A percentile compares a stretch with the other conserved stretches of the same genome.
Conservation (phyloP, 2,329 filamentous ascomycete species). For the Neurospora sp. region DNA sequence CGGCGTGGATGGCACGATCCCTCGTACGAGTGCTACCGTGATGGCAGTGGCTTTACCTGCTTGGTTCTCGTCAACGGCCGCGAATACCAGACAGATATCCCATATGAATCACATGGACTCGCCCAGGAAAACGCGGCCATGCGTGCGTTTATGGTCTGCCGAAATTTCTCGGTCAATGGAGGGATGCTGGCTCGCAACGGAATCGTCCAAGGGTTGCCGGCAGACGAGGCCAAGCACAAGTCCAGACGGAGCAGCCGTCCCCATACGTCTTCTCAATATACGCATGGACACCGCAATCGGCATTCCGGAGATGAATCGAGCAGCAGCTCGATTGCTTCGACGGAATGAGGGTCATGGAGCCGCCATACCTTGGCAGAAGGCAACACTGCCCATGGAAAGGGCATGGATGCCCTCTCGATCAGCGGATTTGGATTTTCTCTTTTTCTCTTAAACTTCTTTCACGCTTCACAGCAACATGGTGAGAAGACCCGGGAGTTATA, state of each 20-base stretch:
- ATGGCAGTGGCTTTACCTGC: slow-evolving; percentile 70
- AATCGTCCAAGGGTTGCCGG: slow-evolving; percentile 56
- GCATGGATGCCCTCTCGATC: background rate
- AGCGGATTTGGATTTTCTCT: background rate
- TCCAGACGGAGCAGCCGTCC: slow-evolving; percentile 41
- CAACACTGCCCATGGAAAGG: background rate
- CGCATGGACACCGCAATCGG: slow-evolving; percentile 34
- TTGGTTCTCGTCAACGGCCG: slow-evolving; percentile 91
- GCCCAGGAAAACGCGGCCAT: slow-evolving; percentile 91
- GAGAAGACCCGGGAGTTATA: slow-evolving; percentile 11
- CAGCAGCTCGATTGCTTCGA: slow-evolving; percentile 52
- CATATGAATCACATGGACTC: slow-evolving; percentile 70
- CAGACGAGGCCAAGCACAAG: slow-evolving; percentile 38
- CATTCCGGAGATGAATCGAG: slow-evolving; percentile 50
- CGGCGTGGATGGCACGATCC: slow-evolving; percentile 91
- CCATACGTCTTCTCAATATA: slow-evolving; percentile 33
- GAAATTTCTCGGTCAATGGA: slow-evolving; percentile 94
- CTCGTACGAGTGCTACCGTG: slow-evolving; percentile 72
- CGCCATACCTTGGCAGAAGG: background rate
- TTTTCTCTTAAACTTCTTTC: slow-evolving; percentile 22
- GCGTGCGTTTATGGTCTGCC: slow-evolving; percentile 94
- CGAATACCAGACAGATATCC: slow-evolving; percentile 85
- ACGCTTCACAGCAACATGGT: slow-evolving; percentile 26
- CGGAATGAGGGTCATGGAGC: slow-evolving; percentile 32
- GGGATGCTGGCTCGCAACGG: slow-evolving; percentile 72